Base-by-base conservation (phyloP, 371 early-diverging fungal species). In the Rhizopus stolonifer region DNA sequence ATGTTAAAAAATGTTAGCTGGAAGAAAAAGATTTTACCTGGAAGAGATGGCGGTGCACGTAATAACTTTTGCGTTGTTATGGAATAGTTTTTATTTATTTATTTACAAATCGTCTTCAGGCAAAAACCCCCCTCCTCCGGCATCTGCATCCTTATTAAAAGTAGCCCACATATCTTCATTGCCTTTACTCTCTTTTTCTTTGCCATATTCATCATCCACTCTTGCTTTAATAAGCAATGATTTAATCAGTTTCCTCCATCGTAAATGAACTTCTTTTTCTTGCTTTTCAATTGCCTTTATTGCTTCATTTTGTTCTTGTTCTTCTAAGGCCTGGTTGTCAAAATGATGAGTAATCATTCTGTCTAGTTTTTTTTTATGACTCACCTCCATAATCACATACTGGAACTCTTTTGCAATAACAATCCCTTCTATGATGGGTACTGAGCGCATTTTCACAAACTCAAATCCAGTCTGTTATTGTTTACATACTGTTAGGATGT, bases 41-140 rank as follows among this genome's bases (percentile, higher is more conserved):
- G 77, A 2, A 80, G 75, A 38, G 67, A 74, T 7, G 81, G 79
- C 24, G 69, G 84, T 15, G 63, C 57, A 11, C 58, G 67, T 3
- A 90, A 90, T 54, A 90, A 90, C 52, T 90, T 90, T 72, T 64
- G 71, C 14, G 80, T 89, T 26, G 80, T 80, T 1, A 59, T 83
- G 21, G 60, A 64, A 45, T 58, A 56, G 49, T 17, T 19, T 43
- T 14, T 39, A 3, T 25, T 38, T 15, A 31, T 42, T 23, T 14
- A 40, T n/a, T 40, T 31, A 36, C 46, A 26, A 14, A 29, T 46
- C 43, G 21, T 48, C 49, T 44, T 56, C 56, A 15, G 56, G 56
- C 21, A 56, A 32, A 36, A 56, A 56, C 10, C 56, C 56, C 48
- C 55, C 55, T 15, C 47, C 47, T 29, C 31, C 22, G 7, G 15